A percentile compares a stretch with the other conserved stretches of the same genome.
These are phyloP conservation scores for Hypoxylon lienhwacheense DNA, from an alignment of 495 filamentous ascomycete genomes.

Conservation along the genomic window DNA sequence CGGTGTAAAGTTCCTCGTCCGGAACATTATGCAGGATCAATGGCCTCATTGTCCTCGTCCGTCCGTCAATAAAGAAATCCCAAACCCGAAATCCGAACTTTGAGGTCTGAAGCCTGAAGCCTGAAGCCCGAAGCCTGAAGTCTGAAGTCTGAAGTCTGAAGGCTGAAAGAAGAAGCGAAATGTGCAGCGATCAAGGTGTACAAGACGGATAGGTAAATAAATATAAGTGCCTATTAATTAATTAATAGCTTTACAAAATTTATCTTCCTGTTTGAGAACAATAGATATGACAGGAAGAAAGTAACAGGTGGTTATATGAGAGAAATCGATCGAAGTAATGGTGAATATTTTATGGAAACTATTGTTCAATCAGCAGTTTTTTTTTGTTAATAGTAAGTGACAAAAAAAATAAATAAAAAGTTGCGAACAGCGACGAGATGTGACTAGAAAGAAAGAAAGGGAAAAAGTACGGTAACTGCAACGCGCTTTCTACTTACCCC, in stretches of 20 bases:
- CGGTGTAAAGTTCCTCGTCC: conserved; percentile 60
- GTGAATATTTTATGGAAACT: neutral
- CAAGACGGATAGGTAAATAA: conserved; percentile 14
- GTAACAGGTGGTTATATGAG: conserved; percentile 12
- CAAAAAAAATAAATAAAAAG: no score
- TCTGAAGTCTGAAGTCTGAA: no score
- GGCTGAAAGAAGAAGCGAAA: neutral
- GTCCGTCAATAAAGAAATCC: neutral
- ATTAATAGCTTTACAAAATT: neutral
- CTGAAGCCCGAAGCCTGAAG: no score
- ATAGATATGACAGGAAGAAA: conserved; percentile 1
- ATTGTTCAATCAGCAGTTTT: no score
- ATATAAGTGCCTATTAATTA: neutral
- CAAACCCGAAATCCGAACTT: no score
- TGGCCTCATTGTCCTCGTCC: conserved; percentile 49
- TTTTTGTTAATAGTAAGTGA: neutral
- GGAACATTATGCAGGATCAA: conserved; percentile 62
- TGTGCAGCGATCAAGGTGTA: conserved; percentile 4
- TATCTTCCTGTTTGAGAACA: no score
- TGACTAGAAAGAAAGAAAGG: neutral
- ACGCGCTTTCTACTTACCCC: conserved; percentile 15
- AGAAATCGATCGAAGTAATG: conserved; percentile 20
- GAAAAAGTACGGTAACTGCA: conserved; percentile 13
- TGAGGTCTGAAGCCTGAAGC: no score
- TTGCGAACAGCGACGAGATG: neutral